Evolutionary conservation across 2,329 filamentous ascomycete genomes (phyloP).

Genomic region (Phyllachora maydis): DNA sequence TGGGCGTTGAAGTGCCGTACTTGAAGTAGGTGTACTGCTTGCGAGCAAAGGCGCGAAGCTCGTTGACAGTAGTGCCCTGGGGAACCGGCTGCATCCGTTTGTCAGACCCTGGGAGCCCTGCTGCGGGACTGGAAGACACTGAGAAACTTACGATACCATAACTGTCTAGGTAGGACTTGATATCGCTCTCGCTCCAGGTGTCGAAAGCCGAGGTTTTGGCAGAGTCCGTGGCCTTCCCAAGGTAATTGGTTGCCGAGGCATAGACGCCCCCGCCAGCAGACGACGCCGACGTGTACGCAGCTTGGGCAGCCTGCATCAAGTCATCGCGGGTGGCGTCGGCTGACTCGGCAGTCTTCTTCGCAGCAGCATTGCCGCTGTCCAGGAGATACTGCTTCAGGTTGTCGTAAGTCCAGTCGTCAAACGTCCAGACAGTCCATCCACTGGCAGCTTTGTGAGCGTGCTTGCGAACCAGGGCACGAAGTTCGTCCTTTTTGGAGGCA

Average conservation of each 20-base stretch:
- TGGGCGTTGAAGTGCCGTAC: constrained; percentile 49
- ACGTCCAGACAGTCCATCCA: constrained; percentile 55
- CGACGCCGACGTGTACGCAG: constrained; percentile 37
- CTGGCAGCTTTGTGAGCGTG: constrained; percentile 48
- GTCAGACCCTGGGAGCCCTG: constrained; percentile 9
- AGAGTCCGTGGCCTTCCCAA: constrained; percentile 41
- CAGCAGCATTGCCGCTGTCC: constrained; percentile 28
- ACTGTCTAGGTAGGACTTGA: constrained; percentile 63
- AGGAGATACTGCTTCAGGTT: constrained; percentile 42
- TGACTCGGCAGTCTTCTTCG: constrained; percentile 39
- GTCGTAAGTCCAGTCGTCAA: constrained; percentile 55
- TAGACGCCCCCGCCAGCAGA: constrained; percentile 33
- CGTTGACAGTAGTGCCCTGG: constrained; percentile 46
- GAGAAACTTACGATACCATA: constrained; percentile 39
- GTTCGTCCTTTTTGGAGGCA: constrained; percentile 47
- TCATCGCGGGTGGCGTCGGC: constrained; percentile 51
- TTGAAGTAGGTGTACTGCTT: constrained; percentile 59
- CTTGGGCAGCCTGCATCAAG: constrained; percentile 42
- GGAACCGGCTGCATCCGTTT: constrained; percentile 23
- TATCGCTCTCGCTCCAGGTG: constrained; percentile 50
- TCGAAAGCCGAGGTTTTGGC: constrained; percentile 50
- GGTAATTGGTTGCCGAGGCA: constrained; percentile 51
- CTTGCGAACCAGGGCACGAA: constrained; percentile 54
- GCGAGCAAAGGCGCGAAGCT: constrained; percentile 49
- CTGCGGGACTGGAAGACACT: not conserved